Conservation (phyloP, 2,329 filamentous ascomycete species). For the Fusarium domesticum region DNA sequence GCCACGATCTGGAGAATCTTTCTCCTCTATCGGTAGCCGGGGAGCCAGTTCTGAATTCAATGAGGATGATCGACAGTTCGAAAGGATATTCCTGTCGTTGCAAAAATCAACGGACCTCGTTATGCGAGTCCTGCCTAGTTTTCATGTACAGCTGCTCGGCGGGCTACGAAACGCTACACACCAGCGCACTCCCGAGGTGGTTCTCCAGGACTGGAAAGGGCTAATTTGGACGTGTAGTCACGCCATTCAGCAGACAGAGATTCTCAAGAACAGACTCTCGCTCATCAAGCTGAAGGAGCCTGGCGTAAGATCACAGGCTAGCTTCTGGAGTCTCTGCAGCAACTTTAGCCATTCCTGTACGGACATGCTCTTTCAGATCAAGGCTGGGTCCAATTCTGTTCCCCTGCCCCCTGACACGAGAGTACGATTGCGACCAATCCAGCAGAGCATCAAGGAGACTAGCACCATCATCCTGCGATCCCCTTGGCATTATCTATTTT, state of each 20-base stretch:
- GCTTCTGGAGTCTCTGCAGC: slow-evolving; percentile 70
- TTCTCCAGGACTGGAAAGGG: slow-evolving; percentile 64
- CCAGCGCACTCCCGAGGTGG: slow-evolving; percentile 55
- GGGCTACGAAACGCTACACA: slow-evolving; percentile 63
- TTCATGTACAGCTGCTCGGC: slow-evolving; percentile 63
- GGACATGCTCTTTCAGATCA: slow-evolving; percentile 61
- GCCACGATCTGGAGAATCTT: slow-evolving; percentile 79
- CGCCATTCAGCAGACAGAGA: slow-evolving; percentile 70
- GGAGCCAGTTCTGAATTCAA: slow-evolving; percentile 58
- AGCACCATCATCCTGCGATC: slow-evolving; percentile 65
- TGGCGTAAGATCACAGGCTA: slow-evolving; percentile 61
- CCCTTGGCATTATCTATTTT: slow-evolving; percentile 51
- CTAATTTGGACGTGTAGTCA: slow-evolving; percentile 69
- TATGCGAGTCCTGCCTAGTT: slow-evolving; percentile 66
- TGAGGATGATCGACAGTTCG: slow-evolving; percentile 78
- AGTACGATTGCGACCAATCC: slow-evolving; percentile 72
- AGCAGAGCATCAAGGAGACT: slow-evolving; percentile 79
- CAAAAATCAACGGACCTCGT: slow-evolving; percentile 71
- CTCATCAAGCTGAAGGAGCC: slow-evolving; percentile 84
- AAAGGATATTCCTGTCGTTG: slow-evolving; percentile 75
- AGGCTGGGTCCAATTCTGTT: slow-evolving; percentile 50
- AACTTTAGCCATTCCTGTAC: slow-evolving; percentile 69
- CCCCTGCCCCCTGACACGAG: slow-evolving; percentile 65
- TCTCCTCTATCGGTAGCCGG: slow-evolving; percentile 53
- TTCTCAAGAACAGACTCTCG: slow-evolving; percentile 69